Evolutionary conservation across 1,139 yeast genomes (phyloP).

Genomic region (Keqinozyma sinolaborantium): DNA sequence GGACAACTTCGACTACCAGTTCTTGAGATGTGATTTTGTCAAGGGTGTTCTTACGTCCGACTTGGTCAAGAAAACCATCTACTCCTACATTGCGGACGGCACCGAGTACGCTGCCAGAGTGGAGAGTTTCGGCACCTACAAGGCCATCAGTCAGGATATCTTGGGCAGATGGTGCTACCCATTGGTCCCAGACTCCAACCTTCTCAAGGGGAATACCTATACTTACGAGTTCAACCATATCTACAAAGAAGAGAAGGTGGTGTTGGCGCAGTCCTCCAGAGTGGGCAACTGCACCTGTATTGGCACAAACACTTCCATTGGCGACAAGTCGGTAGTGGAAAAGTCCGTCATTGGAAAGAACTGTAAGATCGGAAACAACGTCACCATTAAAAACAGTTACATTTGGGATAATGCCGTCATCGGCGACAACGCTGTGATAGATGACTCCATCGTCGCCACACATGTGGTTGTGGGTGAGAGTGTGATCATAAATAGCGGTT

Average conservation of each 20-base stretch:
- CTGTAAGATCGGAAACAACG: slow-evolving; percentile 80
- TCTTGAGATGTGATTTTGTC: slow-evolving; percentile 80
- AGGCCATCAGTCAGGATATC: slow-evolving; percentile 87
- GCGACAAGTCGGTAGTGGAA: slow-evolving; percentile 51
- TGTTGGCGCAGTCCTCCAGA: slow-evolving; percentile 88
- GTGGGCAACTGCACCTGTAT: slow-evolving; percentile 74
- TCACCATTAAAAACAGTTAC: slow-evolving; percentile 65
- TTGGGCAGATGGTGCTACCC: slow-evolving; percentile 93
- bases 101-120: slow-evolving; percentile 89
- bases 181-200: slow-evolving; percentile 80
- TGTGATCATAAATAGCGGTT: slow-evolving; percentile 57
- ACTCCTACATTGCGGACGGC: slow-evolving; percentile 73
- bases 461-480: slow-evolving; percentile 51
- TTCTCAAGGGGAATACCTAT: slow-evolving; percentile 67
- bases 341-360: slow-evolving; percentile 81
- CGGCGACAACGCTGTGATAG: slow-evolving; percentile 58
- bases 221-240: slow-evolving; percentile 79
- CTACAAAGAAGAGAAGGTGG: slow-evolving; percentile 79
- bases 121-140: slow-evolving; percentile 89
- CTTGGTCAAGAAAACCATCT: slow-evolving; percentile 83
- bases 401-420: slow-evolving; percentile 82
- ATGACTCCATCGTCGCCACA: slow-evolving; percentile 67
- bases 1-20: slow-evolving; percentile 93
- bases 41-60: slow-evolving; percentile 90
- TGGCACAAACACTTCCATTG: slow-evolving; percentile 69